Percentiles rank a stretch among this genome's conserved stretches.
Conservation (phyloP, 2,329 filamentous ascomycete genomes). For the Fusarium sp. region DNA sequence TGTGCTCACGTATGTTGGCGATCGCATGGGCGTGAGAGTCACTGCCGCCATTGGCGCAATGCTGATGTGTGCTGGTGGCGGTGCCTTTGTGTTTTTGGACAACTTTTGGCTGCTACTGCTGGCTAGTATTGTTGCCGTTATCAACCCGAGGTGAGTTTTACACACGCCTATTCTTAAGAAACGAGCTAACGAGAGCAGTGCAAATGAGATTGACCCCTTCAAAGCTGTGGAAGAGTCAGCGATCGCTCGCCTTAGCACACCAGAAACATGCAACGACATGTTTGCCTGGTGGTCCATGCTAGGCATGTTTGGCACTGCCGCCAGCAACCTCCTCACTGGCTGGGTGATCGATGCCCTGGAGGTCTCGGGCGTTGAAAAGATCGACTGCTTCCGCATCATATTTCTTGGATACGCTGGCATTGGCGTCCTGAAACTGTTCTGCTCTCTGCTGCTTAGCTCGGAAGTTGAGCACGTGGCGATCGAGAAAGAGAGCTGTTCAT, state of each 20-base stretch:
- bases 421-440: slow-evolving; percentile 31
- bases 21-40: slow-evolving; percentile 29
- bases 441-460: slow-evolving; percentile 18
- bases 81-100: slow-evolving; percentile 30
- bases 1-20: slow-evolving; percentile 34
- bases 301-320: slow-evolving; percentile 39
- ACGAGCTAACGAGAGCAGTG: slow-evolving; percentile 16
- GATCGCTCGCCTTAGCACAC: slow-evolving; percentile 32
- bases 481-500: slow-evolving; percentile 19
- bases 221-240: slow-evolving; percentile 40
- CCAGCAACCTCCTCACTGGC: slow-evolving; percentile 34
- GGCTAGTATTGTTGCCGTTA: slow-evolving; percentile 34
- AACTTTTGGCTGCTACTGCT: slow-evolving; percentile 37
- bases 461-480: slow-evolving; percentile 24
- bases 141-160: slow-evolving; percentile 36
- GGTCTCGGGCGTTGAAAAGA: slow-evolving; percentile 11
- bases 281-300: slow-evolving; percentile 43
- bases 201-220: slow-evolving; percentile 43
- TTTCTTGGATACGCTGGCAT: slow-evolving; percentile 33
- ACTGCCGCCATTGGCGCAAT: slow-evolving; percentile 29
- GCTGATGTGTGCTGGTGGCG: slow-evolving; percentile 32
- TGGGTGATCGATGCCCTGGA: slow-evolving; percentile 33
- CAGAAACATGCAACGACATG: slow-evolving; percentile 37
- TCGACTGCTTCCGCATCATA: slow-evolving; percentile 28
- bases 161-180: too few relatives aligned